Evolutionary conservation across 1,284 basidiomycete species (phyloP).

Genomic region (Puccinia horiana): DNA sequence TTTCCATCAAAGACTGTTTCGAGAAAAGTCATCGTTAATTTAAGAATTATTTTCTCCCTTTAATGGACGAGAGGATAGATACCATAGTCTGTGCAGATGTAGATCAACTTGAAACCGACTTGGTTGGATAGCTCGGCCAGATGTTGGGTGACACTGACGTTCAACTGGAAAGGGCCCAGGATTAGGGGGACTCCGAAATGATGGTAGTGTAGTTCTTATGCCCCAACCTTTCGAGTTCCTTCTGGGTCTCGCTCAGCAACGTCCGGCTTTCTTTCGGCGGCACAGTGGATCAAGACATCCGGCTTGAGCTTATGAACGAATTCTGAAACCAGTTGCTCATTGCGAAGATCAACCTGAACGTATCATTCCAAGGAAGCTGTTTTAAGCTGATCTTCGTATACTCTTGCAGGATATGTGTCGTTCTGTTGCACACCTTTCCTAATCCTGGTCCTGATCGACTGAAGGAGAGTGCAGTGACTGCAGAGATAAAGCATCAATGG

Average conservation of each 20-base stretch:
- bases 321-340: conserved; percentile 3
- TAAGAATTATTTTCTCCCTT: background rate
- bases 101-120: conserved; percentile 62
- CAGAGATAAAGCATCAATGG: background rate
- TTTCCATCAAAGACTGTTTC: conserved; percentile 72
- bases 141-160: conserved; percentile 51
- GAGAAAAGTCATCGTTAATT: conserved; percentile 15
- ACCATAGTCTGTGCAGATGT: conserved; percentile 71
- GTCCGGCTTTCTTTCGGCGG: conserved; percentile 78
- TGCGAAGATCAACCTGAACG: background rate
- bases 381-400: background rate
- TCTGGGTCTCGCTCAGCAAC: conserved; percentile 71
- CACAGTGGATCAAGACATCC: conserved; percentile 77
- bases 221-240: background rate
- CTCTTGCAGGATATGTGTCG: background rate
- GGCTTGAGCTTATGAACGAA: conserved; percentile 39
- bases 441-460: conserved; percentile 7
- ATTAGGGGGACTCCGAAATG: background rate
- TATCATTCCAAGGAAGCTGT: background rate
- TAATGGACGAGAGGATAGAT: background rate
- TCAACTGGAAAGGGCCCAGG: conserved; percentile 46
- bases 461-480: conserved; percentile 13
- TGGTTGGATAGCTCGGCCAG: conserved; percentile 23
- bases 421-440: background rate
- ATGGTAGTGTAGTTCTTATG: background rate